Conservation (phyloP, 2,329 filamentous ascomycete species). For the Ascochyta clinopodiicola region DNA sequence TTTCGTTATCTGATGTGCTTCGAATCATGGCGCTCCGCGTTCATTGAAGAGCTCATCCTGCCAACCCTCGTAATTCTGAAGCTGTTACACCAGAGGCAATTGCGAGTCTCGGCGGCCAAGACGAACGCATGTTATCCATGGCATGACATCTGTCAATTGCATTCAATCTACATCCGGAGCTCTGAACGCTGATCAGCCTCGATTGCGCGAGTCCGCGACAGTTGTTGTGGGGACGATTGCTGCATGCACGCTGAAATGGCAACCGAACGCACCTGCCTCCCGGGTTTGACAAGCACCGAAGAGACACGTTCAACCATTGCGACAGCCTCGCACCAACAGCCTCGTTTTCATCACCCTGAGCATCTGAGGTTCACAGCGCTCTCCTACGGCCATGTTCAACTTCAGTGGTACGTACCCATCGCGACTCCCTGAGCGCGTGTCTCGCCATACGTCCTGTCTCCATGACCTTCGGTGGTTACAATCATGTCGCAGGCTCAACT, state of each 20-base stretch:
- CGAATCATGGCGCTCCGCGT: not conserved
- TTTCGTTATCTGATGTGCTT: constrained; percentile 8
- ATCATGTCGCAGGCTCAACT: not conserved
- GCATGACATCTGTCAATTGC: constrained; percentile 16
- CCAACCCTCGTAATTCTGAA: not conserved
- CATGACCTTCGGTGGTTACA: constrained; percentile 2
- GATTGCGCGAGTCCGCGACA: constrained; percentile 1
- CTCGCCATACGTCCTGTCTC: constrained; percentile 12
- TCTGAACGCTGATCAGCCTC: constrained; percentile 5
- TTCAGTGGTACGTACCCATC: constrained; percentile 44
- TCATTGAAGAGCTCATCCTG: not conserved
- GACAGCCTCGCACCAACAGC: constrained; percentile 7
- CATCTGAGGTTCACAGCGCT: not conserved
- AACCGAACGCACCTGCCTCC: constrained; percentile 16
- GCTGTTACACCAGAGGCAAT: not conserved
- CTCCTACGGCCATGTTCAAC: constrained; percentile 41
- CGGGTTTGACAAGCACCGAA: constrained; percentile 12
- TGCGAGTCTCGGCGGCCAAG: constrained; percentile 8
- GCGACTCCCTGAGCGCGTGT: not conserved
- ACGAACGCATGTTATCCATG: not conserved
- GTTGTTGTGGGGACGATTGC: constrained; percentile 16
- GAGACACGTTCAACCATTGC: constrained; percentile 12
- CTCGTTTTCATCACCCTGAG: not conserved
- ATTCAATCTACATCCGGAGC: not conserved
- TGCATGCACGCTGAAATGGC: constrained; percentile 17